Evolutionary conservation across 805 yeast species (phyloP).

Genomic region (Kazachstania bromeliacearum): DNA sequence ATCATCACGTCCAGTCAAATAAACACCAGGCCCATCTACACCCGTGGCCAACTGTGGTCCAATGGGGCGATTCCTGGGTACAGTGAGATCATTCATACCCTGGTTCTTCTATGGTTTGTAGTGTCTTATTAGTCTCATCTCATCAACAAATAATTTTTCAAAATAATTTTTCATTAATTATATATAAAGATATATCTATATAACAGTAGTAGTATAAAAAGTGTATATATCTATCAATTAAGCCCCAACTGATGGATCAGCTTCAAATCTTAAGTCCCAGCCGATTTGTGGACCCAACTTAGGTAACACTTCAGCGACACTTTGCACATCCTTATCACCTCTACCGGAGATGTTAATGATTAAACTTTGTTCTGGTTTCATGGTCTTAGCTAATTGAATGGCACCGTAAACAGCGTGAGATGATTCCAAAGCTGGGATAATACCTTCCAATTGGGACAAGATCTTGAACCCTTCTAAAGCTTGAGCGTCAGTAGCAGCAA

Average conservation of each 20-base stretch:
- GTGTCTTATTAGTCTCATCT: neutral
- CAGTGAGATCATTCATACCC: slow-evolving; percentile 2
- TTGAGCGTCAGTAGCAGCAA: slow-evolving; percentile 92
- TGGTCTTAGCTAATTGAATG: slow-evolving; percentile 72
- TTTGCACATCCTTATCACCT: slow-evolving; percentile 98
- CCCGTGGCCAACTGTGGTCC: slow-evolving; percentile 5
- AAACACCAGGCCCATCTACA: slow-evolving; percentile 4
- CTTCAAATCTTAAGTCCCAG: slow-evolving; percentile 90
- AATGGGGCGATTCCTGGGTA: slow-evolving; percentile 1
- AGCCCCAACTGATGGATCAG: slow-evolving; percentile 19
- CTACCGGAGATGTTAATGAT: slow-evolving; percentile 92
- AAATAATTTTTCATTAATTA: too few relatives aligned
- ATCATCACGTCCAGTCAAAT: too few relatives aligned
- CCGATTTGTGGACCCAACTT: slow-evolving; percentile 80
- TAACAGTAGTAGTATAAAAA: neutral
- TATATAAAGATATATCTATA: neutral
- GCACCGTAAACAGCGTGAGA: slow-evolving; percentile 96
- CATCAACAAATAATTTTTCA: neutral
- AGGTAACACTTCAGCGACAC: slow-evolving; percentile 92
- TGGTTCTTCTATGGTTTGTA: too few relatives aligned
- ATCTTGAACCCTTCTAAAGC: slow-evolving; percentile 86
- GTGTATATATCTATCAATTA: neutral
- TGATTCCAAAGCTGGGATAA: slow-evolving; percentile 95
- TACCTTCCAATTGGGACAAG: slow-evolving; percentile 90
- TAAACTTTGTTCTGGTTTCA: slow-evolving; percentile 69